These are phyloP conservation scores for Cercospora beticola DNA, from an alignment of 2,329 filamentous ascomycete genomes.

Conservation along the genomic window DNA sequence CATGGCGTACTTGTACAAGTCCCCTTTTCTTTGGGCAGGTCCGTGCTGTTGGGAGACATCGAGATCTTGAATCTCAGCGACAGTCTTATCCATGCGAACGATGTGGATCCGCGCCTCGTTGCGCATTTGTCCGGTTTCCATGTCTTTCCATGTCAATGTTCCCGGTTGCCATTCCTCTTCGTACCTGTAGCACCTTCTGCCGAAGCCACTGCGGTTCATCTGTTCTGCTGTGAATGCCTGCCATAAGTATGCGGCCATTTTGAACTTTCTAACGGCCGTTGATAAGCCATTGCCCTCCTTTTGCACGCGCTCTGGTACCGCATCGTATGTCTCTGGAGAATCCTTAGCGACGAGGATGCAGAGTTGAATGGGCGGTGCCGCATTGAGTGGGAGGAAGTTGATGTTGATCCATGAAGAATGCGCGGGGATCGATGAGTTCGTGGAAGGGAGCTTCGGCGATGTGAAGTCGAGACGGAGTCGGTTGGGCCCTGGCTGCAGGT, in stretches of 20 bases:
- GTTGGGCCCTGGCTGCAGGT: slow-evolving; percentile 90
- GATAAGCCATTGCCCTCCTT: slow-evolving; percentile 81
- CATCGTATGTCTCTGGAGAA: slow-evolving; percentile 81
- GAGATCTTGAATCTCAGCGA: slow-evolving; percentile 77
- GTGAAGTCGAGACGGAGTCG: slow-evolving; percentile 80
- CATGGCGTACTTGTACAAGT: slow-evolving; percentile 73
- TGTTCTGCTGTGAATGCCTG: slow-evolving; percentile 96
- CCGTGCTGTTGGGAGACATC: slow-evolving; percentile 76
- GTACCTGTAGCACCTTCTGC: slow-evolving; percentile 80
- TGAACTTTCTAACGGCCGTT: slow-evolving; percentile 81
- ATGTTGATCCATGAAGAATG: slow-evolving; percentile 79
- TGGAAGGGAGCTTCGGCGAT: slow-evolving; percentile 75
- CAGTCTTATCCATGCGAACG: slow-evolving; percentile 77
- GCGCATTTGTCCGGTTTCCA: slow-evolving; percentile 69
- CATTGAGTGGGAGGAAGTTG: slow-evolving; percentile 79
- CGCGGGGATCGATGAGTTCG: slow-evolving; percentile 63
- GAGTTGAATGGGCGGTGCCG: slow-evolving; percentile 80
- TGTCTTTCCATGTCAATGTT: slow-evolving; percentile 73
- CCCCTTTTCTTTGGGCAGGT: slow-evolving; percentile 66
- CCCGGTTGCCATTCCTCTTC: slow-evolving; percentile 94
- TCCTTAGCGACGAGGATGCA: slow-evolving; percentile 86
- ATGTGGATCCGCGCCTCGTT: slow-evolving; percentile 90
- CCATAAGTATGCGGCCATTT: slow-evolving; percentile 95
- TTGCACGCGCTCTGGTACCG: slow-evolving; percentile 70
- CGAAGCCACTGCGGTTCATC: slow-evolving; percentile 87